Base-by-base conservation (phyloP, 2,329 filamentous ascomycete genomes). In the Stemphylium beticola region DNA sequence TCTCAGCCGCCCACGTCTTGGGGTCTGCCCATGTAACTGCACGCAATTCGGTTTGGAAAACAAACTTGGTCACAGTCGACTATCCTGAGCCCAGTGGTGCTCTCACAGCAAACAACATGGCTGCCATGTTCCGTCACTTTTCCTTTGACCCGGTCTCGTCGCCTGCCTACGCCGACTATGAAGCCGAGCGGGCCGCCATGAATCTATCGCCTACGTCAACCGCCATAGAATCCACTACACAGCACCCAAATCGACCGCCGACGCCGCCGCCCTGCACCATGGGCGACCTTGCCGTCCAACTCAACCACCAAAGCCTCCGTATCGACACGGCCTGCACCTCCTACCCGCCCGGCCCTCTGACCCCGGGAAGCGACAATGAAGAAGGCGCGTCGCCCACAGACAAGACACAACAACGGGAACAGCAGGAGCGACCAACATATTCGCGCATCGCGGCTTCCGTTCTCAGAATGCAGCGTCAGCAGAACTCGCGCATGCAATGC, bases 401-500 rank as follows among this genome's bases (percentile, higher is more conserved):
- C 22, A 24, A 4, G 6, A 17, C 55, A 24, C 43, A n/a, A n/a
- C n/a, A n/a, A n/a, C n/a, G n/a, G n/a, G n/a, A n/a, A n/a, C n/a
- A 42, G 12, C 59, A 53, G 12, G 46, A 55, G 10, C 61, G 57
- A 22, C 61, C 69, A 18, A 62, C 64, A 14, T 71, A 69, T 50
- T 69, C 67, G 45, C 64, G 60, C 51, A 69, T 74, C 42, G 76
- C 74, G 17, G 66, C 76, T 2, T 72, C 74, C 3, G 61, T 73
- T 38, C 65, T 76, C 20, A 67, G 78, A 32, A 68, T 72, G 63
- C 75, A 75, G 51, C 72, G 78, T 36, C 78, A 80, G 58, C 62
- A 68, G 20, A 76, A 72, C 62, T 72, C 73, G 29, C 71, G 76
- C 41, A 60, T 77, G 57, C 74, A 79, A 46, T 79, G 76, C 72